Percentiles rank a stretch among this genome's conserved stretches.
Conservation (phyloP, 1,139 yeast genomes). For the Blastobotrys indianensis region DNA sequence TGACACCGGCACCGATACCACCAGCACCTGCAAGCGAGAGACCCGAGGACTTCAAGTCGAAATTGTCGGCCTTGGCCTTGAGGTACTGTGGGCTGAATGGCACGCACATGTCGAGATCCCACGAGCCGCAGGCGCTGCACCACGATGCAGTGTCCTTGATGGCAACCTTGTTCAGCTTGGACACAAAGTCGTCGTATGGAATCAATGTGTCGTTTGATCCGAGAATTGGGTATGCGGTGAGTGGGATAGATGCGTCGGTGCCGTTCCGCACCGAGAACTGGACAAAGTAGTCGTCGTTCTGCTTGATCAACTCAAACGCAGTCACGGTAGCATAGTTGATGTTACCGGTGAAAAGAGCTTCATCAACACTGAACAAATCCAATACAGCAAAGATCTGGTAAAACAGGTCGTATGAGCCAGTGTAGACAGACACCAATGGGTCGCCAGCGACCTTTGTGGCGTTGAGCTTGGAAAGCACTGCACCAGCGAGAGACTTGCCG, state of each 20-base stretch:
- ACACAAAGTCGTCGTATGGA: slow-evolving; percentile 34
- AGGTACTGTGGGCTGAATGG: slow-evolving; percentile 27
- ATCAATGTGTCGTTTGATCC: slow-evolving; percentile 30
- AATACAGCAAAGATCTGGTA: slow-evolving; percentile 36
- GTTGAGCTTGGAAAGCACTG: slow-evolving; percentile 33
- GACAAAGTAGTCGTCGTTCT: slow-evolving; percentile 30
- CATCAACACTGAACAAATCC: slow-evolving; percentile 31
- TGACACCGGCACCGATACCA: slow-evolving; percentile 48
- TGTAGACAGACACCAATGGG: slow-evolving; percentile 37
- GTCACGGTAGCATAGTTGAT: slow-evolving; percentile 41
- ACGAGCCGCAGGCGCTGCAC: slow-evolving; percentile 37
- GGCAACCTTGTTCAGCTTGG: slow-evolving; percentile 26
- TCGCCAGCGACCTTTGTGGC: slow-evolving; percentile 32
- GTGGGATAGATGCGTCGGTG: slow-evolving; percentile 23
- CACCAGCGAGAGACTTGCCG: slow-evolving; percentile 36
- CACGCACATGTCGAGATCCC: slow-evolving; percentile 30
- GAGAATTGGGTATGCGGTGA: slow-evolving; percentile 36
- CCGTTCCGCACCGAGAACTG: slow-evolving; percentile 43
- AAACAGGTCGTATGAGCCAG: slow-evolving; percentile 42
- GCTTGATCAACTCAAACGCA: slow-evolving; percentile 38
- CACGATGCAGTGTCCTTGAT: slow-evolving; percentile 31
- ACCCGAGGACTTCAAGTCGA: slow-evolving; percentile 25
- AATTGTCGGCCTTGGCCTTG: slow-evolving; percentile 21
- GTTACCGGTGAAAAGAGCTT: slow-evolving; percentile 37
- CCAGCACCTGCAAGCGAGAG: slow-evolving; percentile 41